Percentiles rank a stretch among this genome's conserved stretches.
phyloP scores from a whole-genome alignment of 148 eudicot genomes.

The Agrostemma githago region DNA sequence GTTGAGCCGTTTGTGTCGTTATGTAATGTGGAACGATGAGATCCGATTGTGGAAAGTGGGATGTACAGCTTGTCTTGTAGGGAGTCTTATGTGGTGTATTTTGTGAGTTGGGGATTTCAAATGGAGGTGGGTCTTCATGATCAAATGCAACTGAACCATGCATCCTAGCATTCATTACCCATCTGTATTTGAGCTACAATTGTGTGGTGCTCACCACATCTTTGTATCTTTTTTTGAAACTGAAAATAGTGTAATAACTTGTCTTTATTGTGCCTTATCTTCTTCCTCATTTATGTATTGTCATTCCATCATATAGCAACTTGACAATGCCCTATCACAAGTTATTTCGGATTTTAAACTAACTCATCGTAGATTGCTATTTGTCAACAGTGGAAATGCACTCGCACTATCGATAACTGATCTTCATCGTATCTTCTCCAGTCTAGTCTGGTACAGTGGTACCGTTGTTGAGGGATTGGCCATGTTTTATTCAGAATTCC shows the following conservation, averaged over 20 bases:
- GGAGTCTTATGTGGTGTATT: slow-evolving; percentile 15
- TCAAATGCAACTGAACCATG: slow-evolving; percentile 11
- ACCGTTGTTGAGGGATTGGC: neutral
- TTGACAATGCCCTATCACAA: neutral
- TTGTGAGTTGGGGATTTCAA: neutral
- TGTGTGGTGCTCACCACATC: slow-evolving; percentile 12
- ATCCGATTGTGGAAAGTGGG: neutral
- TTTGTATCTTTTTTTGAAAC: slow-evolving; percentile 1
- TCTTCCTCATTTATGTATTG: neutral
- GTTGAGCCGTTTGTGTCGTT: neutral
- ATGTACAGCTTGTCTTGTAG: slow-evolving; percentile 6
- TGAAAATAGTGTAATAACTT: slow-evolving; percentile 8
- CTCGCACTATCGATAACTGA: neutral
- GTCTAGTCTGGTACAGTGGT: neutral
- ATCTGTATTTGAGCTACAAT: slow-evolving; percentile 13
- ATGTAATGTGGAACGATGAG: no score
- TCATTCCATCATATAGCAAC: neutral
- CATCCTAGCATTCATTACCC: slow-evolving; percentile 6
- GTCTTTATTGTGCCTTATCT: neutral
- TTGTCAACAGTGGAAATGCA: neutral
- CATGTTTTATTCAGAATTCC: neutral
- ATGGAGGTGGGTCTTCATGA: slow-evolving; percentile 7
- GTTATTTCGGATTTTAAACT: neutral
- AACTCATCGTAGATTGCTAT: neutral
- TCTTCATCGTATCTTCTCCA: neutral